Evolutionary conservation across 495 filamentous ascomycete species (phyloP), one percentile per base, ranked within the genome.

Genomic region (Penicillium coffeae): DNA sequence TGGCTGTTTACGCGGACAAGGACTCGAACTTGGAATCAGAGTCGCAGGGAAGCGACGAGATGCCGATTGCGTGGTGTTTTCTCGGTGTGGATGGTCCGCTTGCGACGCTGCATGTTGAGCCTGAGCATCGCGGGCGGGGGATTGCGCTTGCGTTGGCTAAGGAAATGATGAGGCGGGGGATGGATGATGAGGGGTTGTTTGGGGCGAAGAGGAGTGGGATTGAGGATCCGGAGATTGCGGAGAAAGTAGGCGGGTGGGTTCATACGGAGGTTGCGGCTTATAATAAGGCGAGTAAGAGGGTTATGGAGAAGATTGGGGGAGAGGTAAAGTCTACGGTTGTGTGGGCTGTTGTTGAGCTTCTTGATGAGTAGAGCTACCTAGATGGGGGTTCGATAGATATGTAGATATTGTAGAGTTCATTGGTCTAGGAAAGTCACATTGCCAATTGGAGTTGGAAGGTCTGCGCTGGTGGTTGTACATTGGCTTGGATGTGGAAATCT

Each of bases 291-390:
- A 78, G 78, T 65, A 58, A 66, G 35, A 68, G 71, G 27, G 75
- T 81, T 2, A 78, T 79, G 70, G 70, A 68, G 51, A 71, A 68
- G 54, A 42, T 78, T 39, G 78, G 78, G 3, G 71, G 71, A 4
- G 48, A 52, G 52, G 51, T 69, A 8, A 52, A 58, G 34, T 68
- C 67, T 51, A 58, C 59, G 21, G 64, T 64, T 39, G 57, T 63
- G 13, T 79, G 75, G 70, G 55, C 68, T 9, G 59, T 69, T 21
- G 55, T 78, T 47, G 73, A 78, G 52, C 19, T 62, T 20, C 25
- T 16, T 37, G 43, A 53, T 47, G n/a, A n/a, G n/a, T n/a, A n/a
- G n/a, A n/a, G n/a, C n/a, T n/a, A n/a, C n/a, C n/a, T n/a, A n/a
- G n/a, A n/a, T n/a, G n/a, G n/a, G n/a, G n/a, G n/a, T n/a, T n/a